A percentile compares a stretch with the other conserved stretches of the same genome.
Conservation (phyloP, 495 filamentous ascomycete genomes). For the Tuber brumale region DNA sequence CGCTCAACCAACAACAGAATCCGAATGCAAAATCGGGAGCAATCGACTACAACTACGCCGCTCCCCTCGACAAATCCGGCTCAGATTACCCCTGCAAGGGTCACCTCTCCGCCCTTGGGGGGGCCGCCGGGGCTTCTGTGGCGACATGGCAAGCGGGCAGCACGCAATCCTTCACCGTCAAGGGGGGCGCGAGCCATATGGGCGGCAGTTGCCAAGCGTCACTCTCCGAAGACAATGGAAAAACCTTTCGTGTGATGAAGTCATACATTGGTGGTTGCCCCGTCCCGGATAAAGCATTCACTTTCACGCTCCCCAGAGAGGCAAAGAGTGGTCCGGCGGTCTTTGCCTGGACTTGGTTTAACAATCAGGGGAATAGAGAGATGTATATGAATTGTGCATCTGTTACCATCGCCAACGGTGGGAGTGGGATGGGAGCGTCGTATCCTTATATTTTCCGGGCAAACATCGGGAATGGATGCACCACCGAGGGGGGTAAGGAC, state of each 20-base stretch:
- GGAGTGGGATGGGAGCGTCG: conserved; percentile 12
- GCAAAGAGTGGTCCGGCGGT: conserved; percentile 22
- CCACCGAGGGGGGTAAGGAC: conserved; percentile 25
- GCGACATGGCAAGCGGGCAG: conserved; percentile 53
- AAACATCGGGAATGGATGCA: conserved; percentile 42
- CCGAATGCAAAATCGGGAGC: conserved; percentile 45
- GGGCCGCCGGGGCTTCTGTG: conserved; percentile 46
- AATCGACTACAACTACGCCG: conserved; percentile 54
- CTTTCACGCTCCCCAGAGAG: conserved; percentile 59
- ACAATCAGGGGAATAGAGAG: conserved; percentile 56
- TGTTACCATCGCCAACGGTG: conserved; percentile 49
- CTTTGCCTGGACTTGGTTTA: conserved; percentile 48
- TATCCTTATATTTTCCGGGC: conserved; percentile 33
- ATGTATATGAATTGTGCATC: conserved; percentile 59
- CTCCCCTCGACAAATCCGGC: conserved; percentile 45
- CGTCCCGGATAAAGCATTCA: conserved; percentile 44
- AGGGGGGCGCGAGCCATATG: conserved; percentile 53
- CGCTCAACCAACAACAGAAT: conserved; percentile 53
- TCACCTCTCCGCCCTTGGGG: conserved; percentile 51
- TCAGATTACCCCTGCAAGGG: conserved; percentile 62
- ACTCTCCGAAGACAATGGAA: conserved; percentile 57
- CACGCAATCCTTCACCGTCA: conserved; percentile 53
- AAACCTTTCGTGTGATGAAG: conserved; percentile 58
- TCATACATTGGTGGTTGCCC: conserved; percentile 60
- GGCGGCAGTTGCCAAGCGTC: conserved; percentile 61